These are phyloP conservation scores for Helianthus tuberosus DNA, from an alignment of 129 eudicot genomes.

Conservation along the genomic window DNA sequence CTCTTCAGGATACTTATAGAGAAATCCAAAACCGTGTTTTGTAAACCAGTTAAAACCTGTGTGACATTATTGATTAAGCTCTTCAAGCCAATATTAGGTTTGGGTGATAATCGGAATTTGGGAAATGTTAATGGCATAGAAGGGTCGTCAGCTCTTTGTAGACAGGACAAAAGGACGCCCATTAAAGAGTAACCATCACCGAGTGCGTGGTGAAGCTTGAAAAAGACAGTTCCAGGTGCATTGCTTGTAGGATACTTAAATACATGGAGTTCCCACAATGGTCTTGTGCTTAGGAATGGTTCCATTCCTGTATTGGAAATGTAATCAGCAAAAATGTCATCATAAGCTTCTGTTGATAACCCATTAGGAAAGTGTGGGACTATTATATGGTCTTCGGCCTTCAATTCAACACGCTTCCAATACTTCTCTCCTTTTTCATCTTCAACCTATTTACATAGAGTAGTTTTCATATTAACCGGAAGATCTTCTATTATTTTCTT, in stretches of 20 bases:
- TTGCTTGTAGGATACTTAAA: constrained; percentile 47
- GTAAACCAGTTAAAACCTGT: constrained; percentile 8
- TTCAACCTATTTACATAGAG: constrained; percentile 28
- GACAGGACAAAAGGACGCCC: constrained; percentile 45
- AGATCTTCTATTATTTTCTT: too few species aligned
- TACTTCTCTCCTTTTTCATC: constrained; percentile 36
- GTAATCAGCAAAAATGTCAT: constrained; percentile 31
- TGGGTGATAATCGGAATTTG: constrained; percentile 11
- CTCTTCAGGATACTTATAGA: constrained; percentile 38
- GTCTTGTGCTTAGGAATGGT: constrained; percentile 32
- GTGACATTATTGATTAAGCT: constrained; percentile 24
- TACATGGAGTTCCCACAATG: constrained; percentile 48
- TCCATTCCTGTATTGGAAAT: constrained; percentile 28
- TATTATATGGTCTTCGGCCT: constrained; percentile 40
- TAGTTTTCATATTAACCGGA: neutral
- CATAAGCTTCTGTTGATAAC: constrained; percentile 26
- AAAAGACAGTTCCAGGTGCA: constrained; percentile 38
- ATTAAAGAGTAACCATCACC: constrained; percentile 57
- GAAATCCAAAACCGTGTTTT: constrained; percentile 39
- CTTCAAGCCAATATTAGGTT: neutral
- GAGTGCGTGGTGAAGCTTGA: constrained; percentile 54
- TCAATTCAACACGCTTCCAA: constrained; percentile 48
- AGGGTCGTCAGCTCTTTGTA: constrained; percentile 49
- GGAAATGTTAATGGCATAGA: constrained; percentile 50
- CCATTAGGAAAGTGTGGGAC: constrained; percentile 31